Conservation (phyloP, 1,284 basidiomycete species). For the Coniophora puteana region DNA sequence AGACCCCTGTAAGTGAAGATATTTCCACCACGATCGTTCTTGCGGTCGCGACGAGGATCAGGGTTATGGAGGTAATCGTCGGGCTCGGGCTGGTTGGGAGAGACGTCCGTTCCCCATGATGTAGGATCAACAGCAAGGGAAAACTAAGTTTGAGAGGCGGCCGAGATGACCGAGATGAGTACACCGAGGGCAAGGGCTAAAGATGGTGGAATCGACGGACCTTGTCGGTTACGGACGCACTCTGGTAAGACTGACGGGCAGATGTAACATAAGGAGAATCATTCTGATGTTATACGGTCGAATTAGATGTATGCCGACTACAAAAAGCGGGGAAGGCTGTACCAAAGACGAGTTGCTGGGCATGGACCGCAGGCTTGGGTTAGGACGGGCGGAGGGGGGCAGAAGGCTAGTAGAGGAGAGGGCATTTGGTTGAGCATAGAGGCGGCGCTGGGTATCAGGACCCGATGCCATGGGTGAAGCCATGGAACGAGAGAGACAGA, state of each 20-base stretch:
- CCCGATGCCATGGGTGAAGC: slow-evolving; percentile 19
- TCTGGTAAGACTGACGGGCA: slow-evolving; percentile 21
- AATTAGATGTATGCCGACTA: slow-evolving; percentile 1
- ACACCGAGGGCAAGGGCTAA: background rate
- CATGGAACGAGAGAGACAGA: background rate
- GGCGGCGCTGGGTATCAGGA: slow-evolving; percentile 21
- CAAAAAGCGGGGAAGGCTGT: slow-evolving; percentile 1
- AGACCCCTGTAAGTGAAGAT: slow-evolving; percentile 73
- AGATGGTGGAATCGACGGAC: slow-evolving; percentile 19
- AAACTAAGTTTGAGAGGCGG: slow-evolving; percentile 39
- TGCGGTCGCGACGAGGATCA: slow-evolving; percentile 67
- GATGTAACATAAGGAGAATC: slow-evolving; percentile 39
- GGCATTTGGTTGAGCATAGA: slow-evolving; percentile 32
- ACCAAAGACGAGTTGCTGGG: slow-evolving; percentile 43
- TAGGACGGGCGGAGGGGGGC: slow-evolving; percentile 29
- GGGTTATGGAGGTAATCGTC: slow-evolving; percentile 76
- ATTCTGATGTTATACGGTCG: slow-evolving; percentile 30
- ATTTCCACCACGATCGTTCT: slow-evolving; percentile 54
- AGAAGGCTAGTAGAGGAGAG: slow-evolving; percentile 57
- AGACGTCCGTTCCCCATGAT: slow-evolving; percentile 64
- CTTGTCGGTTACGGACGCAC: slow-evolving; percentile 46
- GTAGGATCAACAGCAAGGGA: slow-evolving; percentile 70
- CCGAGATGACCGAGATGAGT: background rate
- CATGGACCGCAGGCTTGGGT: slow-evolving; percentile 37
- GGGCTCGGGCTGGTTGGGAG: slow-evolving; percentile 51